Percentiles rank a stretch among this genome's conserved stretches.
These are phyloP conservation scores for Magnolia changhungtana DNA, from an alignment of 164 flowering plant species.

Conservation along the genomic window DNA sequence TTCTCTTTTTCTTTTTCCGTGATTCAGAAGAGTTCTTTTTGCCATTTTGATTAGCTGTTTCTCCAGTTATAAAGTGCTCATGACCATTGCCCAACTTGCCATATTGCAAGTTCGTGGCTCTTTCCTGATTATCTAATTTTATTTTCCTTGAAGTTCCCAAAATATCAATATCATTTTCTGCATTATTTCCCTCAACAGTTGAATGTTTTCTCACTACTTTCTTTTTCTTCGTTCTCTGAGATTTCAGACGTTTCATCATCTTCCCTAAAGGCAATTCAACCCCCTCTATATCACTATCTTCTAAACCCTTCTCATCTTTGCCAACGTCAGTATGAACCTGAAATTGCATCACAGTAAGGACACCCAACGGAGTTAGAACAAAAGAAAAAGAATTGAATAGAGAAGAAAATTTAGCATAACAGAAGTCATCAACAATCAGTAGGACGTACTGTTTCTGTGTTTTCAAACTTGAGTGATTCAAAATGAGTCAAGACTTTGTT, in stretches of 20 bases:
- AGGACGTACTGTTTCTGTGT: constrained; percentile 43
- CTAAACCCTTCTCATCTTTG: constrained; percentile 37
- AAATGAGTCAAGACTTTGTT: constrained; percentile 60
- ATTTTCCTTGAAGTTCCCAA: constrained; percentile 84
- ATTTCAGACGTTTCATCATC: constrained; percentile 61
- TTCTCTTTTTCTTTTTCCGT: constrained; percentile 32
- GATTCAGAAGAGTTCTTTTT: constrained; percentile 17
- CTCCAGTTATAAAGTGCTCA: constrained; percentile 28
- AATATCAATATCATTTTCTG: constrained; percentile 65
- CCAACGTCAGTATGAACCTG: constrained; percentile 42
- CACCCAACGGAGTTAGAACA: constrained; percentile 9
- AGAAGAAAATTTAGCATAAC: not conserved
- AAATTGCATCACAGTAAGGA: constrained; percentile 11
- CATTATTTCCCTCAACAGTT: constrained; percentile 28
- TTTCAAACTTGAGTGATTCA: constrained; percentile 65
- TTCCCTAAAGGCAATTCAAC: constrained; percentile 82
- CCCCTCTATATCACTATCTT: constrained; percentile 61
- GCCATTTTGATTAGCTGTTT: constrained; percentile 20
- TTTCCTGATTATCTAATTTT: constrained; percentile 52
- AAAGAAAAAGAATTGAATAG: not conserved
- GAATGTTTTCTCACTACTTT: constrained; percentile 39
- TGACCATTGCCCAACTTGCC: constrained; percentile 42
- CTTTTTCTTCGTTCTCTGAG: constrained; percentile 49
- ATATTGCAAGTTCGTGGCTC: constrained; percentile 41
- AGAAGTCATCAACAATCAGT: not conserved